Evolutionary conservation across 495 filamentous ascomycete species (phyloP).

Genomic region (Sporormia fimetaria): DNA sequence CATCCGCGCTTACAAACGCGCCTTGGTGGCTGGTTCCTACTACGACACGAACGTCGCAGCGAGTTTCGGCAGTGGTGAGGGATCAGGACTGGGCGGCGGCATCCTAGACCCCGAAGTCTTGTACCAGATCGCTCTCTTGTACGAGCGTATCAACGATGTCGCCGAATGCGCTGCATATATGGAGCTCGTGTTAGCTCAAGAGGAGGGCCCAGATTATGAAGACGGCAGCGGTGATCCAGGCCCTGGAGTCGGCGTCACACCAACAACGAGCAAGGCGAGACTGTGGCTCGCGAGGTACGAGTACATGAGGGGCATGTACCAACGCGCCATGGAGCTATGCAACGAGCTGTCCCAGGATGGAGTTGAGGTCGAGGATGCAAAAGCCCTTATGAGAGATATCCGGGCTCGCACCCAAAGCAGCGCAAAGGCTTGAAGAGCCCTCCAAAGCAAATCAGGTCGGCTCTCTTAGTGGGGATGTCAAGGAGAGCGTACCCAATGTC

Average conservation of each 20-base stretch:
- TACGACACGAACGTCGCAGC: conserved; percentile 48
- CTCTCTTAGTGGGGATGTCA: too few species aligned
- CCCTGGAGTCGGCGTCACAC: conserved; percentile 54
- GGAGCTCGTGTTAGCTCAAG: conserved; percentile 87
- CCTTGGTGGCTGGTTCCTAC: conserved; percentile 70
- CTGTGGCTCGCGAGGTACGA: conserved; percentile 87
- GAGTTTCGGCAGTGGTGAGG: conserved; percentile 29
- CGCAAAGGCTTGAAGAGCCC: too few species aligned
- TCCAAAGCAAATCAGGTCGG: too few species aligned
- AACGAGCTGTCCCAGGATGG: conserved; percentile 92
- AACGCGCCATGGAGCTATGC: conserved; percentile 66
- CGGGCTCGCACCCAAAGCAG: too few species aligned
- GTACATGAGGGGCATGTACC: conserved; percentile 60
- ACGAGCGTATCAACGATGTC: conserved; percentile 63
- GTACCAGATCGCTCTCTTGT: conserved; percentile 78
- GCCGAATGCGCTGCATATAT: conserved; percentile 83
- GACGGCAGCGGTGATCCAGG: conserved; percentile 35
- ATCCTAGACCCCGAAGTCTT: conserved; percentile 83
- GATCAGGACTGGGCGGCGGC: conserved; percentile 30
- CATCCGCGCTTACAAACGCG: conserved; percentile 89
- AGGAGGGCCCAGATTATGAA: conserved; percentile 52
- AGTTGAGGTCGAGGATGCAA: conserved; percentile 94
- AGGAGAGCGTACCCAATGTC: too few species aligned
- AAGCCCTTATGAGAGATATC: conserved; percentile 83
- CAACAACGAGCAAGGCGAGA: conserved; percentile 77